Evolutionary conservation across 164 flowering plant species (phyloP).

Genomic region (Vitis riparia): DNA sequence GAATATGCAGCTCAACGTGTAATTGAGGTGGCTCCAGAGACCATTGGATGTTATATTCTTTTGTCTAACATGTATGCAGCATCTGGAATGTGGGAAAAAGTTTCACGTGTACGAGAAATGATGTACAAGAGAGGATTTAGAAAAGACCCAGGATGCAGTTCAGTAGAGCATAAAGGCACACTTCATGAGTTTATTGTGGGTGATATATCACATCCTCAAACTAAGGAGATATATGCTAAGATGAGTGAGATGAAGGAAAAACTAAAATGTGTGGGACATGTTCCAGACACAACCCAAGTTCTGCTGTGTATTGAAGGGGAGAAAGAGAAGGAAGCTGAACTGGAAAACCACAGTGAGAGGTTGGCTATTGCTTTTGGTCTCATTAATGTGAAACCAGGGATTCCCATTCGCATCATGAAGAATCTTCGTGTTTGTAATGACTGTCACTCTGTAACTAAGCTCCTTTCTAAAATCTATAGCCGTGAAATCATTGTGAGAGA

Average conservation of each 20-base stretch:
- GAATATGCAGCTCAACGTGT: conserved; percentile 32
- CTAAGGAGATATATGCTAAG: conserved; percentile 19
- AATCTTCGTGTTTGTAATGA: conserved; percentile 36
- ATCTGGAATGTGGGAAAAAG: conserved; percentile 26
- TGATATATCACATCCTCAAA: conserved; percentile 26
- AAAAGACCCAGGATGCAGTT: conserved; percentile 35
- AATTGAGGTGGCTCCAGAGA: conserved; percentile 28
- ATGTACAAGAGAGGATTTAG: conserved; percentile 29
- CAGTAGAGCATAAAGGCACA: conserved; percentile 19
- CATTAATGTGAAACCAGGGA: conserved; percentile 17
- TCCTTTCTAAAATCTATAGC: conserved; percentile 24
- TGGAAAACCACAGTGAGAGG: conserved; percentile 30
- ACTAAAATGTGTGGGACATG: conserved; percentile 23
- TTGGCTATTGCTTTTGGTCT: conserved; percentile 37
- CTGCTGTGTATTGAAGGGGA: conserved; percentile 24
- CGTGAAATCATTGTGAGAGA: conserved; percentile 35
- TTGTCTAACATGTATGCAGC: conserved; percentile 37
- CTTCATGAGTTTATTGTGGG: conserved; percentile 33
- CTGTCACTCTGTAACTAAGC: conserved; percentile 31
- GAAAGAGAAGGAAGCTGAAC: conserved; percentile 29
- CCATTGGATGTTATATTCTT: conserved; percentile 23
- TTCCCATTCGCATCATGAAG: conserved; percentile 31
- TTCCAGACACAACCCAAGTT: conserved; percentile 32
- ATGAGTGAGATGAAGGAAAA: conserved; percentile 27
- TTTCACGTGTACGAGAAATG: conserved; percentile 25